Base-by-base conservation (phyloP, 306 rosid species). In the Rosa lucieae region DNA sequence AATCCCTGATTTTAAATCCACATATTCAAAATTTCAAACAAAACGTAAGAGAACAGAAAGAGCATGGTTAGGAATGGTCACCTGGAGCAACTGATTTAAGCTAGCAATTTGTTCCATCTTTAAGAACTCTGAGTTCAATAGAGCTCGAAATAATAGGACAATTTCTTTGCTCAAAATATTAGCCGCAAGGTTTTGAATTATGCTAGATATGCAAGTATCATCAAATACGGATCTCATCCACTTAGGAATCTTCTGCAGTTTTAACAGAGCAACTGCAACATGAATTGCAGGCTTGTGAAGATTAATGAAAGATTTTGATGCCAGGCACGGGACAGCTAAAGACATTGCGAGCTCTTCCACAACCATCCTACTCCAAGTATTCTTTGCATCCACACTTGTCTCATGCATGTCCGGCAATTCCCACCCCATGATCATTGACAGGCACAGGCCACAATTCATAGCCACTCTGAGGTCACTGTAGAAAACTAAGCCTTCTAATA, bases 341-440 rank as follows among this genome's bases (percentile, higher is more conserved):
- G 92, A 91, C 73, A 86, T 79, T 69, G 91, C 83, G 81, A 91
- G 86, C 85, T 92, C 99, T 86, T 92, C 99, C 56, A 90, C 86
- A 58, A 95, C 90, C 85, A 95, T 77, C 87, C 97, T 87, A 77
- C 87, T 84, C 97, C 97, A 95, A 61, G 82, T 83, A 73, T 84
- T 83, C 43, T 82, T 88, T 80, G 78, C 84, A 52, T 49, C 74
- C 77, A 82, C 62, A 55, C 78, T 75, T 51, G 89, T 73, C 77
- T 82, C 79, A 42, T 67, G 88, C 79, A 79, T 77, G 48, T 67
- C 74, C 72, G 72, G 78, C 70, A 81, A 83, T 85, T 88, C 88
- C 92, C 94, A 91, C 65, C 78, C 90, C 69, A 92, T 65, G 73
- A 92, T 75, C 77, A 89, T 82, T 55, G 95, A 87, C 74, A 92